phyloP scores from a whole-genome alignment of 331 rosid genomes.

The Saraca asoca region DNA sequence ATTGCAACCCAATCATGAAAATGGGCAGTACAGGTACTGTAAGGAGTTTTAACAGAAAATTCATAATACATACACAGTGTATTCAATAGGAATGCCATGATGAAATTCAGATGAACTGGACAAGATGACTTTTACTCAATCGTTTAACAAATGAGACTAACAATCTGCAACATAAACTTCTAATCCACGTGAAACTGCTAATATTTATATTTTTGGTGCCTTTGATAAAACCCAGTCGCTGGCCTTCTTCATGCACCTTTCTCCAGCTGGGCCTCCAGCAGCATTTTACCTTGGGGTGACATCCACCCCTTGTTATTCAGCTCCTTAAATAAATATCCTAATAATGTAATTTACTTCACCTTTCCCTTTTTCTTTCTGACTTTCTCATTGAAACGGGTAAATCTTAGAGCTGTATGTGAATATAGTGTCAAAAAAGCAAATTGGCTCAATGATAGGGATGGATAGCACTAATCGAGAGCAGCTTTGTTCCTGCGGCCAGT shows the following conservation, averaged over 20 bases:
- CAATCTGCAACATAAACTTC: conserved; percentile 26
- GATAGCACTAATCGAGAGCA: conserved; percentile 72
- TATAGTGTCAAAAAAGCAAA: conserved; percentile 45
- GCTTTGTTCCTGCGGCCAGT: conserved; percentile 75
- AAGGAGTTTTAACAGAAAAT: neutral
- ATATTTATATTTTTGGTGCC: conserved; percentile 16
- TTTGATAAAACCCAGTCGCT: conserved; percentile 23
- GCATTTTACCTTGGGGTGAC: conserved; percentile 9
- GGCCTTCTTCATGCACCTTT: conserved; percentile 27
- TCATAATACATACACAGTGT: conserved; percentile 41
- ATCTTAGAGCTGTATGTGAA: conserved; percentile 40
- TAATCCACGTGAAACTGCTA: conserved; percentile 23
- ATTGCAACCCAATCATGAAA: conserved; percentile 6
- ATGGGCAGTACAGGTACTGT: no score
- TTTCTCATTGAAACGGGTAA: conserved; percentile 32
- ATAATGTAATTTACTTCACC: conserved; percentile 30
- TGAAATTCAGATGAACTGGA: conserved; percentile 30
- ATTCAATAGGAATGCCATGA: conserved; percentile 34
- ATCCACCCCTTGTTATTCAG: conserved; percentile 28
- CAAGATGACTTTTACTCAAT: conserved; percentile 35
- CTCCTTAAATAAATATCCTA: conserved; percentile 47
- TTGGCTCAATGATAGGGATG: conserved; percentile 28
- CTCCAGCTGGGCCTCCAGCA: conserved; percentile 29
- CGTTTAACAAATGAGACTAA: conserved; percentile 21
- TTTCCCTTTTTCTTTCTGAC: conserved; percentile 24